Evolutionary conservation across 345 rosid genomes (phyloP).

Genomic region (Bretschneidera sinensis): DNA sequence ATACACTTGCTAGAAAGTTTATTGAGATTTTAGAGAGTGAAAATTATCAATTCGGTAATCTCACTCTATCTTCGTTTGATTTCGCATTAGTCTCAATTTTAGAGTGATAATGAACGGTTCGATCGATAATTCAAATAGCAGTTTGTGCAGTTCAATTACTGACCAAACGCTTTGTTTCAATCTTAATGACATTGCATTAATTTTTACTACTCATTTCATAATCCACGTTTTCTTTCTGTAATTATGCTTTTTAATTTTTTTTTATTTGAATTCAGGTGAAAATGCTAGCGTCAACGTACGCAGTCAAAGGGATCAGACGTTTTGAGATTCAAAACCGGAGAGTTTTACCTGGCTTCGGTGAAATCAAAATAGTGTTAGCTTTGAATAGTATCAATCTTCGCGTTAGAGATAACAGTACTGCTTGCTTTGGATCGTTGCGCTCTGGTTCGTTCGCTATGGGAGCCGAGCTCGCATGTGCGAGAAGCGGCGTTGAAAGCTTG

Average conservation of each 20-base stretch:
- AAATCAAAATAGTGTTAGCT: slow-evolving; percentile 17
- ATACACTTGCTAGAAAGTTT: background rate
- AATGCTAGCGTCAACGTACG: slow-evolving; percentile 59
- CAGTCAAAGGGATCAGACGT: slow-evolving; percentile 37
- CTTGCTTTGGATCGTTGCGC: slow-evolving; percentile 33
- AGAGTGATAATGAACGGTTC: background rate
- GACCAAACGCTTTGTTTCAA: slow-evolving; percentile 3
- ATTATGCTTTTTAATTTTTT: slow-evolving; percentile 20
- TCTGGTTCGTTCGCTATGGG: slow-evolving; percentile 44
- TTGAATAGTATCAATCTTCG: slow-evolving; percentile 23
- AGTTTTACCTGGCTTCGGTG: slow-evolving; percentile 18
- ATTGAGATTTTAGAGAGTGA: slow-evolving; percentile 1
- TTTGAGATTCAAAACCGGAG: slow-evolving; percentile 34
- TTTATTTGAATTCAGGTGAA: slow-evolving; percentile 21
- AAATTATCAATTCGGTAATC: slow-evolving; percentile 9
- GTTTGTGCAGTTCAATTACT: background rate
- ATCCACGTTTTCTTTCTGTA: background rate
- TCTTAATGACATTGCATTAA: background rate
- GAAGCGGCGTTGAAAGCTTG: slow-evolving; percentile 26
- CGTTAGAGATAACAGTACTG: slow-evolving; percentile 23
- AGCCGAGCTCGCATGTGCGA: slow-evolving; percentile 55
- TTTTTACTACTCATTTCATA: background rate
- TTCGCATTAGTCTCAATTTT: slow-evolving; percentile 15
- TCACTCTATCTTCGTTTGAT: background rate
- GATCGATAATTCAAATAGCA: background rate